Conservation (phyloP, 2,329 filamentous ascomycete species). For the Paecilomyces variotii region DNA sequence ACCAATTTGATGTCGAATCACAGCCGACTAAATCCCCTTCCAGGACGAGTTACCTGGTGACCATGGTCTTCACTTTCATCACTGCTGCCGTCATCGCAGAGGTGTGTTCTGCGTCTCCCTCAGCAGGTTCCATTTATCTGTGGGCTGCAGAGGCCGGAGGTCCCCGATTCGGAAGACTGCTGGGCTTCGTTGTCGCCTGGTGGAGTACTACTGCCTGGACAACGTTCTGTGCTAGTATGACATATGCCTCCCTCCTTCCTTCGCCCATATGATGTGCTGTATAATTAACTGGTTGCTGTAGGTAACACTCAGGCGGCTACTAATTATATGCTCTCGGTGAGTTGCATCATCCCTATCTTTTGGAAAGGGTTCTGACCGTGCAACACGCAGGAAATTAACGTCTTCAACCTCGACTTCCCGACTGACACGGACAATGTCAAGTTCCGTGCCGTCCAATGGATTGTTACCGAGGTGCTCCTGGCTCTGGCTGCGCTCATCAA, state of each 20-base stretch:
- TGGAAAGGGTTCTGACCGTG: constrained; percentile 5
- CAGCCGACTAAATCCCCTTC: constrained; percentile 1
- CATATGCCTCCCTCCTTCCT: too few species aligned
- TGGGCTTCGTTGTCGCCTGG: constrained; percentile 57
- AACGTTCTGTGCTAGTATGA: constrained; percentile 45
- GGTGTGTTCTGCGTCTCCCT: constrained; percentile 52
- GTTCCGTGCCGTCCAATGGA: constrained; percentile 56
- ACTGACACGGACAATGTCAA: constrained; percentile 46
- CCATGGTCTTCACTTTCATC: constrained; percentile 53
- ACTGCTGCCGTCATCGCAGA: constrained; percentile 54
- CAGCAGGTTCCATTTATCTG: constrained; percentile 53
- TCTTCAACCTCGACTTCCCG: constrained; percentile 50
- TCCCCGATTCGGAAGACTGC: constrained; percentile 46
- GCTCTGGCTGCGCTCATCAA: constrained; percentile 44
- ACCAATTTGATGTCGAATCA: neutral
- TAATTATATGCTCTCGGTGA: constrained; percentile 47
- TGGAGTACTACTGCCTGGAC: constrained; percentile 58
- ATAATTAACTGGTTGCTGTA: constrained; percentile 8
- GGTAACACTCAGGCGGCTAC: constrained; percentile 45
- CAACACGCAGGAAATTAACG: constrained; percentile 43
- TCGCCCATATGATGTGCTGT: neutral
- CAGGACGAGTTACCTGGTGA: constrained; percentile 54
- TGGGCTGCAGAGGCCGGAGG: constrained; percentile 56
- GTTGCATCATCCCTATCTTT: constrained; percentile 6
- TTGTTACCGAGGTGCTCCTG: constrained; percentile 46